Evolutionary conservation across 2,329 filamentous ascomycete genomes (phyloP), one percentile per base, ranked within the genome.

Genomic region (Alternaria gansuensis): DNA sequence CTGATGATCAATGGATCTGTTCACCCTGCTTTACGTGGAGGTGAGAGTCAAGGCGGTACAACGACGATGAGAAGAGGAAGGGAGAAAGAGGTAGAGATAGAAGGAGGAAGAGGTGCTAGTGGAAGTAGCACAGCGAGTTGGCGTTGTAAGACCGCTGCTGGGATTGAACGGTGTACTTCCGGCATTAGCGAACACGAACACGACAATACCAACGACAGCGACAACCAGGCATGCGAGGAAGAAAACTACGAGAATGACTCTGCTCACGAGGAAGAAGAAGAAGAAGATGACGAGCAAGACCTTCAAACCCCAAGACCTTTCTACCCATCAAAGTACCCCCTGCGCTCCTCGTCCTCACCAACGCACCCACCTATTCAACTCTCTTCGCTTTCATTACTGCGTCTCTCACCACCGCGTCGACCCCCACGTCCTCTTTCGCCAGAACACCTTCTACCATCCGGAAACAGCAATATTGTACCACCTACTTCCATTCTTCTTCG

Each of bases 91-190:
- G 14, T 4, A 3, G 13, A 6, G 10, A 21, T 9, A 3, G n/a
- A 26, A 17, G n/a, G 40, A 10, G 3, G 14, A 3, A 46, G 44
- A 46, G 29, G 44, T 3, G 44, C 17, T 14, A 46, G 26, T 2
- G 31, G 44, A 13, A 24, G 44, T 14, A 48, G 44, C 14, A 34
- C 44, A n/a, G 29, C 31, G 13, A 48, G 29, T 26, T 48, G 44
- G 44, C 44, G 44, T 9, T 53, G 51, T 14, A 17, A 24, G 1
- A 53, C 31, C 5, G 39, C 39, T 9, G 23, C n/a, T 13, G 24
- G 8, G 4, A 21, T 53, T 2, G 51, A 53, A 2, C 23, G 23
- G 1, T 4, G 45, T 17, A 6, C 14, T 21, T 26, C 34, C 2
- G 34, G 11, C 23, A 50, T 23, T 3, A 17, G n/a, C 7, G 8